Percentiles rank a stretch among this genome's conserved stretches.
Conservation (phyloP, 1,284 basidiomycete species). For the Ustilago vetiveriae region DNA sequence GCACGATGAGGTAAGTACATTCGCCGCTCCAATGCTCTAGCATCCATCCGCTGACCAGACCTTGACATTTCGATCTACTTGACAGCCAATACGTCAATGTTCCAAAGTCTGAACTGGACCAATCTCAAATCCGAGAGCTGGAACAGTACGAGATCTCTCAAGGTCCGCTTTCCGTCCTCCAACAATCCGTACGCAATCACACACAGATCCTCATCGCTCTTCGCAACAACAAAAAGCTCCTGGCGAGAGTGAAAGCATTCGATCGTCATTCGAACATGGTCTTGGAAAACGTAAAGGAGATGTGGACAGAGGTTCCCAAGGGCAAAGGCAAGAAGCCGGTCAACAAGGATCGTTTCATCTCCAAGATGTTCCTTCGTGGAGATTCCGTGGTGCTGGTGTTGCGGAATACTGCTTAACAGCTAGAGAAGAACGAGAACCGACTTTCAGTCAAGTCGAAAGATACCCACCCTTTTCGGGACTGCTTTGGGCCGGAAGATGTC, state of each 20-base stretch:
- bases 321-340: conserved; percentile 98
- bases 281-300: conserved; percentile 71
- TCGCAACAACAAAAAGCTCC: conserved; percentile 97
- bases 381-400: conserved; percentile 66
- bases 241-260: conserved; percentile 98
- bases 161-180: conserved; percentile 94
- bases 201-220: conserved; percentile 96
- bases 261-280: conserved; percentile 99
- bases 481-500: too few relatives aligned
- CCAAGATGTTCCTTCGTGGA: conserved; percentile 82
- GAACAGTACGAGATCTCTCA: conserved; percentile 71
- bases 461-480: conserved; percentile 5
- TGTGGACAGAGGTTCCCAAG: conserved; percentile 99
- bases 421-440: too few relatives aligned
- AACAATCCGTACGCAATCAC: conserved; percentile 97
- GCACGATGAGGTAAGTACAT: conserved; percentile 23
- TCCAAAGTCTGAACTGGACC: conserved; percentile 96
- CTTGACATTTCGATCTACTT: not conserved
- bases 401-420: conserved; percentile 43
- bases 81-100: conserved; percentile 93
- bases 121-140: conserved; percentile 91
- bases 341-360: conserved; percentile 92
- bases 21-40: not conserved
- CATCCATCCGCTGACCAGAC: not conserved
- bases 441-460: conserved; percentile 1